These are phyloP conservation scores for Entomortierella lignicola DNA, from an alignment of 192 early-diverging fungal genomes.

Conservation along the genomic window DNA sequence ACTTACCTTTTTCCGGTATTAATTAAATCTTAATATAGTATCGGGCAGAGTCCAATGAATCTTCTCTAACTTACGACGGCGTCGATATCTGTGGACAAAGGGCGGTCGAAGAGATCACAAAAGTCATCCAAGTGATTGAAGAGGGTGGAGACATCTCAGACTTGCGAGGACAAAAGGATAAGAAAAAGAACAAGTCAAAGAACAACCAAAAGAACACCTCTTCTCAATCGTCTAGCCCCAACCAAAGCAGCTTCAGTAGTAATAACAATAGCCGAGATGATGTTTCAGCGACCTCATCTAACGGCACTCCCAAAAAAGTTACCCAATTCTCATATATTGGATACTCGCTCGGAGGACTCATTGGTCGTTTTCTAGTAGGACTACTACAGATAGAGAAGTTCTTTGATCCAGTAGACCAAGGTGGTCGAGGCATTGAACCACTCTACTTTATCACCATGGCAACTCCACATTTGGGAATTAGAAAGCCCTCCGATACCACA, in stretches of 20 bases:
- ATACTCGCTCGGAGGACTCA: constrained; percentile 70
- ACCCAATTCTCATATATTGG: constrained; percentile 62
- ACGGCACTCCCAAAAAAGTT: constrained; percentile 19
- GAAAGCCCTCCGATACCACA: constrained; percentile 22
- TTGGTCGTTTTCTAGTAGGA: constrained; percentile 64
- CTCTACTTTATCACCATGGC: constrained; percentile 67
- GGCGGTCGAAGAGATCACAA: constrained; percentile 56
- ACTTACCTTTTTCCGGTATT: not conserved
- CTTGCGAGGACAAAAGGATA: constrained; percentile 44
- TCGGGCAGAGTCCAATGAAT: constrained; percentile 58
- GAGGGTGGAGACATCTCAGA: constrained; percentile 45
- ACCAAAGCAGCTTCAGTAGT: constrained; percentile 8
- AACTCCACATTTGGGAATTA: constrained; percentile 68
- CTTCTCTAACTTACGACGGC: constrained; percentile 66
- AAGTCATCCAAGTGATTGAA: constrained; percentile 34
- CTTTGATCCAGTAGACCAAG: constrained; percentile 49
- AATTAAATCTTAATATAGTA: constrained; percentile 40
- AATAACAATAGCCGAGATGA: constrained; percentile 14
- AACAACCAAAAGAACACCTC: constrained; percentile 14
- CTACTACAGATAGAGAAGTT: constrained; percentile 58
- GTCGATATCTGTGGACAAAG: constrained; percentile 66
- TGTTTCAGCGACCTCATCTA: not conserved
- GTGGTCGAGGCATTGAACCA: constrained; percentile 51
- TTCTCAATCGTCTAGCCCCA: not conserved
- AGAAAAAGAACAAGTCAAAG: constrained; percentile 27